A percentile compares a stretch with the other conserved stretches of the same genome.
These are phyloP conservation scores for Cadophora luteo-olivacea DNA, from an alignment of 2,329 filamentous ascomycete species.

Conservation along the genomic window DNA sequence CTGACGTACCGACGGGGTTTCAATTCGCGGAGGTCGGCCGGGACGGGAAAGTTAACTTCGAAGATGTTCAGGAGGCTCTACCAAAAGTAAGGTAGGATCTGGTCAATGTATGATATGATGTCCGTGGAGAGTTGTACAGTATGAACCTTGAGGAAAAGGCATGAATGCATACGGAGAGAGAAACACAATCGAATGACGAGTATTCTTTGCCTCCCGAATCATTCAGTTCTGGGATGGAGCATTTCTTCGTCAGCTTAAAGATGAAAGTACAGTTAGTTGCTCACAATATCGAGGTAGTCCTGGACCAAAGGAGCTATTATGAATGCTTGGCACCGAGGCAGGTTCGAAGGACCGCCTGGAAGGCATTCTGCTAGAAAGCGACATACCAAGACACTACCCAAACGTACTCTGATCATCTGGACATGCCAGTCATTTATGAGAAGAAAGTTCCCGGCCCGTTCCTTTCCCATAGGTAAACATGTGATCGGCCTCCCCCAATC, in stretches of 20 bases:
- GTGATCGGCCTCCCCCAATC: background rate
- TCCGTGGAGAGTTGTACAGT: background rate
- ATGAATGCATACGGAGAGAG: background rate
- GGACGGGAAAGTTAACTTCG: slow-evolving; percentile 63
- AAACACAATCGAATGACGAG: background rate
- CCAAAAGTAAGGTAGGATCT: slow-evolving; percentile 7
- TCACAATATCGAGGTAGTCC: background rate
- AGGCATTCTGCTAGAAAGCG: background rate
- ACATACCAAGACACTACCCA: background rate
- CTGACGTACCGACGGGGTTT: slow-evolving; percentile 52
- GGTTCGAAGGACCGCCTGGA: background rate
- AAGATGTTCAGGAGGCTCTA: slow-evolving; percentile 25
- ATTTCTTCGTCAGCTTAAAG: background rate
- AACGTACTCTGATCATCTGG: background rate
- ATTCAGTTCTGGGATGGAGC: background rate
- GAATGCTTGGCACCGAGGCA: background rate
- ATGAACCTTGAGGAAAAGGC: background rate
- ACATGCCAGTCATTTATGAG: background rate
- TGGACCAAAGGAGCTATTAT: background rate
- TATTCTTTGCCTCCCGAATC: background rate
- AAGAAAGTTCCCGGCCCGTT: slow-evolving; percentile 1
- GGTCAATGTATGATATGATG: slow-evolving; percentile 5
- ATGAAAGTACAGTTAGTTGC: background rate
- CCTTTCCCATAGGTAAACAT: slow-evolving; percentile 3
- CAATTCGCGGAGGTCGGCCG: slow-evolving; percentile 62